Conservation (phyloP, 208 protist species). For the Wallacemonas sp. region DNA sequence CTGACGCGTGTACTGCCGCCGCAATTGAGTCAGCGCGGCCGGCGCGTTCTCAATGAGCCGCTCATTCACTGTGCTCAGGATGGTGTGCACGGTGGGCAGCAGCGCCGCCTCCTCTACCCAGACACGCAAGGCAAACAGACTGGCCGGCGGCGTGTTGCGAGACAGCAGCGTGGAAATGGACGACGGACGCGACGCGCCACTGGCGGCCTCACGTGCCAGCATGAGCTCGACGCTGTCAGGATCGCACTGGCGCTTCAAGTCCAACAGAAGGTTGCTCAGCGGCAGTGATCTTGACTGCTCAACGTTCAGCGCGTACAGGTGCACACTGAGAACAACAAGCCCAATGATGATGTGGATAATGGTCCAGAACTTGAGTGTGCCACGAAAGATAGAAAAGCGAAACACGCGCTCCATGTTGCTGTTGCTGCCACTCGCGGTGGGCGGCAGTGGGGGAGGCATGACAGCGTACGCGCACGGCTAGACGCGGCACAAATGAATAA, state of each 20-base stretch:
- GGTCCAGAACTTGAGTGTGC: slow-evolving; percentile 7
- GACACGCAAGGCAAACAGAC: slow-evolving; percentile 56
- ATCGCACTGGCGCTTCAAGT: slow-evolving; percentile 29
- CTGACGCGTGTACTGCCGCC: not conserved
- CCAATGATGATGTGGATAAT: slow-evolving; percentile 19
- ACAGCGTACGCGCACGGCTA: too few relatives aligned
- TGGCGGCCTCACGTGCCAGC: not conserved
- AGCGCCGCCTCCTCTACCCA: slow-evolving; percentile 61
- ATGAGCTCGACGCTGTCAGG: slow-evolving; percentile 15
- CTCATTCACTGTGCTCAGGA: slow-evolving; percentile 46
- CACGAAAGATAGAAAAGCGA: slow-evolving; percentile 11
- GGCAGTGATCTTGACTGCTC: slow-evolving; percentile 43
- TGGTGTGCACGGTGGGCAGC: slow-evolving; percentile 45
- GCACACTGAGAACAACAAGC: slow-evolving; percentile 36
- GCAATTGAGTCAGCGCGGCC: not conserved
- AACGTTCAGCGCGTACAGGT: slow-evolving; percentile 44
- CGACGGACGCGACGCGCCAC: not conserved
- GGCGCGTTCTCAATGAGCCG: slow-evolving; percentile 22
- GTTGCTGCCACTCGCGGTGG: too few relatives aligned
- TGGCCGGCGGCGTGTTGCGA: slow-evolving; percentile 13
- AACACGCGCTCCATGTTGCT: not conserved
- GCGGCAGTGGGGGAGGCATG: too few relatives aligned
- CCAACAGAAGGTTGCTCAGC: slow-evolving; percentile 33
- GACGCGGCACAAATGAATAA: too few relatives aligned
- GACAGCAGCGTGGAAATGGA: not conserved